Percentiles rank a stretch among this genome's conserved stretches.
Conservation (phyloP, 495 filamentous ascomycete species). For the Aspergillus ostianus region DNA sequence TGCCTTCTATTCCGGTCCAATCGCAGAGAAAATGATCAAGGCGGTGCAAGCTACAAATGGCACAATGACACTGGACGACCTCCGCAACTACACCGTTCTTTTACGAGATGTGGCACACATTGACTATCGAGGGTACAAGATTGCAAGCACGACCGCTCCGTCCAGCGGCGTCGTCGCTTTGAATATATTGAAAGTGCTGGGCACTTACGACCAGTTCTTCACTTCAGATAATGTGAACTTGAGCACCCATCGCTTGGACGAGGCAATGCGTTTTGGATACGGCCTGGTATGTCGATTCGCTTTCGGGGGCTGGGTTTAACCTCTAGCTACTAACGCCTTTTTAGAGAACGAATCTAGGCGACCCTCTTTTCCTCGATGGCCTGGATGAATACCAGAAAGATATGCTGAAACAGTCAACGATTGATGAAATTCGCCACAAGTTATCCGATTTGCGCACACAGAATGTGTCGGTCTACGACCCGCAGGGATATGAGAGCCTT, state of each 20-base stretch:
- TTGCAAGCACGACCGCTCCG: slow-evolving; percentile 69
- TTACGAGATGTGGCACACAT: slow-evolving; percentile 62
- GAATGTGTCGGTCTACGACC: slow-evolving; percentile 69
- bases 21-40: slow-evolving; percentile 70
- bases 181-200: slow-evolving; percentile 72
- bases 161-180: slow-evolving; percentile 71
- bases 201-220: slow-evolving; percentile 65
- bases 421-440: slow-evolving; percentile 54
- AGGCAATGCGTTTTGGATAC: slow-evolving; percentile 86
- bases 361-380: slow-evolving; percentile 68
- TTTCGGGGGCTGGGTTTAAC: not conserved
- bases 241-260: slow-evolving; percentile 77
- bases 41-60: slow-evolving; percentile 64
- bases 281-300: slow-evolving; percentile 48
- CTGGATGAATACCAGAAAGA: slow-evolving; percentile 60
- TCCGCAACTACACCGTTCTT: slow-evolving; percentile 64
- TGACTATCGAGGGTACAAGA: slow-evolving; percentile 65
- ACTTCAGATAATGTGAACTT: slow-evolving; percentile 51
- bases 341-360: slow-evolving; percentile 67
- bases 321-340: slow-evolving; percentile 4
- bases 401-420: slow-evolving; percentile 63
- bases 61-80: slow-evolving; percentile 78
- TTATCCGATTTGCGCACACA: slow-evolving; percentile 70
- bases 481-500: slow-evolving; percentile 57
- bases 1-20: slow-evolving; percentile 72